Base-by-base conservation (phyloP, 108 stramenopile species). In the Chaetoceros muelleri region DNA sequence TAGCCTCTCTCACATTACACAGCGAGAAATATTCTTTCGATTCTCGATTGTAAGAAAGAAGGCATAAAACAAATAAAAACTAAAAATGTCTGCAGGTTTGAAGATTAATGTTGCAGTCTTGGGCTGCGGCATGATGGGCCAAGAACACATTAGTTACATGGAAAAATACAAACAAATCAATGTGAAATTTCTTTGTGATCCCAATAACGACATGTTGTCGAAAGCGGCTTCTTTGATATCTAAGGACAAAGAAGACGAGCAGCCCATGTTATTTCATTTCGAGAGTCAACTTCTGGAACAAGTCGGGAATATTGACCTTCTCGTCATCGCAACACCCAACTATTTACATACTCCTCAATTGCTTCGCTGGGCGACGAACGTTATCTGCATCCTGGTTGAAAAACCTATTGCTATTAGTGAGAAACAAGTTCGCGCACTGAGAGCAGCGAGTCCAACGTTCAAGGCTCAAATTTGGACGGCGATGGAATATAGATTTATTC, bases 401-500 rank as follows among this genome's bases (percentile, higher is more conserved):
- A 90, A 90, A 51, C 88, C 88, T 8, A 80, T 84, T 7, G 82
- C 88, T 0, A 78, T 90, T 1, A 82, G 76, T n/a, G 65, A 70
- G 53, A 66, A 80, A 55, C 87, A 89, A 48, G 66, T 81, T 8
- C 66, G 72, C 24, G 60, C 57, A 18, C 60, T 90, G 48, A 67
- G 67, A 34, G 52, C 28, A n/a, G 60, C 75, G 1, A 29, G 49
- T 29, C 53, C 64, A 0, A 61, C 68, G 16, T 74, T 78, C 53
- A 69, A 60, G 10, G 88, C 88, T 3, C 67, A 69, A 25, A 60
- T 90, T 46, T 90, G 88, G 88, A 72, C 84, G 23, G 88, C 84
- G n/a, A 90, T 90, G 88, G 88, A 90, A 57, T 90, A 90, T 63
- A 40, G 88, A 7, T 90, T 79, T 55, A 90, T 90, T 60, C 88